A percentile compares a stretch with the other conserved stretches of the same genome.
phyloP scores from a whole-genome alignment of 768 basidiomycete species.

The Grammothele lineata region DNA sequence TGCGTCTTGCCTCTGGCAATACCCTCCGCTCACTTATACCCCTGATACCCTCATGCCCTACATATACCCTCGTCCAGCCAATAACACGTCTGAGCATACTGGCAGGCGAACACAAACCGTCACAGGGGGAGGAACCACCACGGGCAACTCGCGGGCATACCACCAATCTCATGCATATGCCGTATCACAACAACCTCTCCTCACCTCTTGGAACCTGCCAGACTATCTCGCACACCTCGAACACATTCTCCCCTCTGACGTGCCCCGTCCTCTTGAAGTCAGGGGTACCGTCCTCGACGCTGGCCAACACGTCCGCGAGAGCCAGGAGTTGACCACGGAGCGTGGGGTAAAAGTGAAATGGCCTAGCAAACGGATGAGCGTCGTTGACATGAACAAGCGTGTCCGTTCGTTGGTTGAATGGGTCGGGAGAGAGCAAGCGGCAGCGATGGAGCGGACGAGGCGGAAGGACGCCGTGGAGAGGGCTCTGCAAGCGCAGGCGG shows the following conservation, averaged over 20 bases:
- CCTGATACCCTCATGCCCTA: conserved; percentile 4
- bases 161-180: conserved; percentile 78
- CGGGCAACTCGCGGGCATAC: conserved; percentile 52
- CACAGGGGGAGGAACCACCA: conserved; percentile 25
- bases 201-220: conserved; percentile 87
- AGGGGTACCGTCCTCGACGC: conserved; percentile 42
- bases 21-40: conserved; percentile 17
- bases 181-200: conserved; percentile 71
- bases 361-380: conserved; percentile 91
- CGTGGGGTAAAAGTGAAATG: conserved; percentile 87
- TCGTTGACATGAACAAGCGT: conserved; percentile 97
- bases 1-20: conserved; percentile 21
- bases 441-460: conserved; percentile 64
- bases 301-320: conserved; percentile 39
- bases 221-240: conserved; percentile 90
- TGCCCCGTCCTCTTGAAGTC: conserved; percentile 72
- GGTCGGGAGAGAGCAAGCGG: conserved; percentile 87
- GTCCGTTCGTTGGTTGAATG: conserved; percentile 88
- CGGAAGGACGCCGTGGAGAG: conserved; percentile 64
- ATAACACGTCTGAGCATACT: conserved; percentile 39
- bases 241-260: conserved; percentile 73
- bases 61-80: conserved; percentile 18
- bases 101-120: conserved; percentile 40
- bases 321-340: conserved; percentile 59
- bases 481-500: conserved; percentile 31